Conservation (phyloP, 2,329 filamentous ascomycete species). For the Tolypocladium capitatum region DNA sequence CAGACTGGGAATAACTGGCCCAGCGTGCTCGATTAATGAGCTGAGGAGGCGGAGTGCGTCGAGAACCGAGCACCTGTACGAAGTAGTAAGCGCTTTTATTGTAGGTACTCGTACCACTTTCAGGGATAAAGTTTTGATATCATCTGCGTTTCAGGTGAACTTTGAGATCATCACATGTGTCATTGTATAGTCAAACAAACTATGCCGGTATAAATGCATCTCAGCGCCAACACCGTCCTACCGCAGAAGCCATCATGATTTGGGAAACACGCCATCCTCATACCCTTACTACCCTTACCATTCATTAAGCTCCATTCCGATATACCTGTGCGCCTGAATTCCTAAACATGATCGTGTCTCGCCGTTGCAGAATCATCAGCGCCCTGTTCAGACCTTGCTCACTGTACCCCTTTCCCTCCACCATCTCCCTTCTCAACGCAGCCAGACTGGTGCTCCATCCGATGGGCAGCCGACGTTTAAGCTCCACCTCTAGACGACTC, state of each 20-base stretch:
- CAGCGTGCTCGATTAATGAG: neutral
- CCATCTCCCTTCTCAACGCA: constrained; percentile 78
- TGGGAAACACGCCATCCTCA: neutral
- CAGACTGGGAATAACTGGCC: too few relatives aligned
- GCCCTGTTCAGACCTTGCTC: constrained; percentile 78
- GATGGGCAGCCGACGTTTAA: constrained; percentile 77
- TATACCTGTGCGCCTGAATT: constrained; percentile 66
- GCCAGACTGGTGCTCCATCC: constrained; percentile 90
- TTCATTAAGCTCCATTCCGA: constrained; percentile 49
- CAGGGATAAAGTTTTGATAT: neutral
- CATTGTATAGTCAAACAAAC: neutral
- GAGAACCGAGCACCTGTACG: neutral
- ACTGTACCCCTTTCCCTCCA: constrained; percentile 78
- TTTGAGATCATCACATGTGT: neutral
- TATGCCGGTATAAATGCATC: neutral
- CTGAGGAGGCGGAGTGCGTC: neutral
- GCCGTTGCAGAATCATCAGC: constrained; percentile 70
- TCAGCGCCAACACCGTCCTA: neutral
- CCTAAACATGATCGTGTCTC: constrained; percentile 74
- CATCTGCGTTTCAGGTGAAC: neutral
- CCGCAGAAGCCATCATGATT: neutral
- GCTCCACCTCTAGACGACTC: constrained; percentile 72
- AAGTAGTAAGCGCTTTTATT: neutral
- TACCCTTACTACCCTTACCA: neutral
- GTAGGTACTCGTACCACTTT: neutral